Evolutionary conservation across 106 monocot species (phyloP).

Genomic region (Dactylorhiza incarnata): DNA sequence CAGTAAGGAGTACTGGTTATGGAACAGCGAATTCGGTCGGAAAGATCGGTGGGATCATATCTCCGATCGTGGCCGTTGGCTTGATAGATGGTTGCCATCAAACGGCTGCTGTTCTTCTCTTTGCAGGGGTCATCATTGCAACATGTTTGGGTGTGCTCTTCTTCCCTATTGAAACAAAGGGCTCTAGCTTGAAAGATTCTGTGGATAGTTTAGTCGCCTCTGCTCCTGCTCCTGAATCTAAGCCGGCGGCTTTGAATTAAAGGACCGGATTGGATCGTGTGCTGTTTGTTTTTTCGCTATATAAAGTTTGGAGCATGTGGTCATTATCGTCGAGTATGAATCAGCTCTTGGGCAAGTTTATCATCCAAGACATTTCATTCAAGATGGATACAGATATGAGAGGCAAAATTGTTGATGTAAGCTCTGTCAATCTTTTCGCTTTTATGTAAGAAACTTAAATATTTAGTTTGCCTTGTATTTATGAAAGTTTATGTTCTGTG

Average conservation of each 20-base stretch:
- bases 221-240: not conserved
- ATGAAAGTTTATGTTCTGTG: too few species aligned
- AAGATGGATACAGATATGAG: not conserved
- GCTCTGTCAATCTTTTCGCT: not conserved
- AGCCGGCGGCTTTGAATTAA: not conserved
- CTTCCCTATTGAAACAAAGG: constrained; percentile 9
- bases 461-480: too few species aligned
- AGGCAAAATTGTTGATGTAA: not conserved
- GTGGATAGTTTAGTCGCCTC: not conserved
- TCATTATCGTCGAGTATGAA: not conserved
- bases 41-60: constrained; percentile 6
- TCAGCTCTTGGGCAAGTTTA: not conserved
- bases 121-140: not conserved
- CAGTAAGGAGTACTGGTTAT: constrained; percentile 8
- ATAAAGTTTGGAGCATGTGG: not conserved
- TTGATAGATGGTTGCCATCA: constrained; percentile 4
- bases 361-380: not conserved
- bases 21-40: constrained; percentile 5
- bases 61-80: constrained; percentile 1
- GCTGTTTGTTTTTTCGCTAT: too few species aligned
- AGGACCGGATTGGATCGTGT: too few species aligned
- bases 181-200: not conserved
- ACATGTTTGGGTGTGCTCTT: constrained; percentile 3
- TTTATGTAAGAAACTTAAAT: not conserved
- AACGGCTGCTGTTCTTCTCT: constrained; percentile 3